phyloP scores from a whole-genome alignment of 306 rosid species.

The Cucurbita maxima region DNA sequence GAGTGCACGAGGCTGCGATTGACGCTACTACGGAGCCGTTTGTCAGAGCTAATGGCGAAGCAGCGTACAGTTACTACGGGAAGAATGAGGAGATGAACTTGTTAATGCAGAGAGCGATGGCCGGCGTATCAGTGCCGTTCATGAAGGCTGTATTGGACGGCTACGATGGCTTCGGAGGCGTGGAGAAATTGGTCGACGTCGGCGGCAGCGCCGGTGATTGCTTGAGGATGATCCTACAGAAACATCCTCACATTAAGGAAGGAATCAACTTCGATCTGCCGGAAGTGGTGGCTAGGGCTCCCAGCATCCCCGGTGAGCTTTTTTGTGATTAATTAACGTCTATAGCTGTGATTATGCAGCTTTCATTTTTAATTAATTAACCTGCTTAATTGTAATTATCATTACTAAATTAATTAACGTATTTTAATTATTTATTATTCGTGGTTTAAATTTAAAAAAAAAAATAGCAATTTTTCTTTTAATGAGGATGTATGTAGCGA shows the following conservation, averaged over 20 bases:
- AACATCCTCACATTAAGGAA: slow-evolving; percentile 29
- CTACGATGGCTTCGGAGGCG: slow-evolving; percentile 55
- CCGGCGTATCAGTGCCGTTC: slow-evolving; percentile 81
- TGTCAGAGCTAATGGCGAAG: slow-evolving; percentile 55
- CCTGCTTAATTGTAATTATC: too few species aligned
- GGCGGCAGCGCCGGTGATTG: slow-evolving; percentile 95
- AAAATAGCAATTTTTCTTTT: too few species aligned
- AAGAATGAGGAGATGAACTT: slow-evolving; percentile 64
- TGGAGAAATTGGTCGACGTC: slow-evolving; percentile 55
- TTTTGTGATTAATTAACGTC: too few species aligned
- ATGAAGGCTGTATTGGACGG: slow-evolving; percentile 47
- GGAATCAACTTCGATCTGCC: slow-evolving; percentile 82
- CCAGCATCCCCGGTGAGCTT: slow-evolving; percentile 32
- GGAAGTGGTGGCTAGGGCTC: slow-evolving; percentile 70
- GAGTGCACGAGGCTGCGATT: slow-evolving; percentile 78
- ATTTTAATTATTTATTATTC: too few species aligned
- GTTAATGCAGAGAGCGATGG: slow-evolving; percentile 71
- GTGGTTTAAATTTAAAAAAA: too few species aligned
- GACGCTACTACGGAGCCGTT: slow-evolving; percentile 68
- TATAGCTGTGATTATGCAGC: neutral
- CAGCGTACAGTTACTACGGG: slow-evolving; percentile 56
- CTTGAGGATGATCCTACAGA: slow-evolving; percentile 58
- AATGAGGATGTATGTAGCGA: too few species aligned
- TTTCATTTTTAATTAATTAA: neutral
- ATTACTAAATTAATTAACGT: too few species aligned